A percentile compares a stretch with the other conserved stretches of the same genome.
These are phyloP conservation scores for Cucumis hystrix DNA, from an alignment of 306 rosid genomes.

Conservation along the genomic window DNA sequence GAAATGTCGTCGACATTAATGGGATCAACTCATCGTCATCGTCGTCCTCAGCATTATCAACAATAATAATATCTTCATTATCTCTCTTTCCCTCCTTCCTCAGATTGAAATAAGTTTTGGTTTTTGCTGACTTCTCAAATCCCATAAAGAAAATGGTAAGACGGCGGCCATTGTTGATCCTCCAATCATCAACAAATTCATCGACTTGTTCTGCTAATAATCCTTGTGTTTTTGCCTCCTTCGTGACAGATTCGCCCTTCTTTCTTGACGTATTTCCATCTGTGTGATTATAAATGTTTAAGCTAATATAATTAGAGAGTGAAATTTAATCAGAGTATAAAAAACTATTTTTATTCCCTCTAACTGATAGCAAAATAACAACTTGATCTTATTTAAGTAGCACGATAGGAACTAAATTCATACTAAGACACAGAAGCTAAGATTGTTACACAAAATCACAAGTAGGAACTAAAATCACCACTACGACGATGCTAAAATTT, in stretches of 20 bases:
- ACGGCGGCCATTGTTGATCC: conserved; percentile 49
- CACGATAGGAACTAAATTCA: no score
- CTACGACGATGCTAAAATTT: no score
- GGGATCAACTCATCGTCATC: background rate
- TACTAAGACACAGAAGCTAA: no score
- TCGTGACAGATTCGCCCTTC: conserved; percentile 12
- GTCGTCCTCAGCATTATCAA: background rate
- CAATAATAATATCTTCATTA: background rate
- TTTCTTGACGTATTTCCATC: conserved; percentile 22
- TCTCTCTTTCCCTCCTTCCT: background rate
- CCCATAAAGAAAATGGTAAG: conserved; percentile 81
- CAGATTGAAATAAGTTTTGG: background rate
- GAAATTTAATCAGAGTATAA: background rate
- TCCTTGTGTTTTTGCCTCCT: conserved; percentile 37
- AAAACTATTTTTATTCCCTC: no score
- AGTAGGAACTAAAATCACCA: no score
- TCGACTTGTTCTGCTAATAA: conserved; percentile 48
- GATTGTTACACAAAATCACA: no score
- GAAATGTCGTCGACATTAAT: background rate
- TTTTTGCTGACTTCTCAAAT: conserved; percentile 23
- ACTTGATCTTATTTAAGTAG: no score
- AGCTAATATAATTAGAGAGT: background rate
- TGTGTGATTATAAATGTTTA: background rate
- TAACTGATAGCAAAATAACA: no score
- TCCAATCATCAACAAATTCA: conserved; percentile 47